Percentiles rank a stretch among this genome's conserved stretches.
phyloP scores from a whole-genome alignment of 2,329 filamentous ascomycete genomes.

The Penicillium decumbens region DNA sequence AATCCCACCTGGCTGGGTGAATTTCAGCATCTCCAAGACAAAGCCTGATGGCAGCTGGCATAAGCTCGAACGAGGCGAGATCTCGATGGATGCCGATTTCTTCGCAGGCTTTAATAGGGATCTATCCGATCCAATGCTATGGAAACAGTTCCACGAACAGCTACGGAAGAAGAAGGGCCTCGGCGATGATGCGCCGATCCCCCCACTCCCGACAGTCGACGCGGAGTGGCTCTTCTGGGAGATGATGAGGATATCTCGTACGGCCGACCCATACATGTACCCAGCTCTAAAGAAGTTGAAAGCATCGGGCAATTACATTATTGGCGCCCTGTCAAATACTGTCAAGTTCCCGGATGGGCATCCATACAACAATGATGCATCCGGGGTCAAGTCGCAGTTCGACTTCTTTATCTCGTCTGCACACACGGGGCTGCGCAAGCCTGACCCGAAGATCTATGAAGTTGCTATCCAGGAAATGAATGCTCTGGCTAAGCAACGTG shows the following conservation, averaged over 20 bases:
- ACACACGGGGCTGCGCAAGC: constrained; percentile 82
- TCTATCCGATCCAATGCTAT: constrained; percentile 61
- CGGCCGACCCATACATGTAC: constrained; percentile 80
- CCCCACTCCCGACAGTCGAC: constrained; percentile 68
- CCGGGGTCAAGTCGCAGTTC: constrained; percentile 64
- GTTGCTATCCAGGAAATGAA: constrained; percentile 65
- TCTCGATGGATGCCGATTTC: constrained; percentile 68
- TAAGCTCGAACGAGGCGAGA: constrained; percentile 75
- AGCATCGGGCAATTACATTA: constrained; percentile 59
- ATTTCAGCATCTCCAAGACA: constrained; percentile 77
- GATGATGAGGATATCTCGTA: constrained; percentile 74
- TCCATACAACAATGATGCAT: constrained; percentile 55
- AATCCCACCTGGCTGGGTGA: constrained; percentile 86
- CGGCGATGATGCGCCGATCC: constrained; percentile 36
- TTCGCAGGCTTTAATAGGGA: constrained; percentile 72
- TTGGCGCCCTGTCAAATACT: constrained; percentile 87
- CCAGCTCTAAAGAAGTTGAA: constrained; percentile 70
- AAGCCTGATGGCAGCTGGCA: constrained; percentile 83
- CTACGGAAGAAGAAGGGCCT: constrained; percentile 28
- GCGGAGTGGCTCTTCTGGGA: constrained; percentile 76
- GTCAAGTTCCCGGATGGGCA: constrained; percentile 77
- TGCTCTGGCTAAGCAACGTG: constrained; percentile 55
- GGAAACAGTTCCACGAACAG: constrained; percentile 57
- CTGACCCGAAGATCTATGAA: constrained; percentile 75
- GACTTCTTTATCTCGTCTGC: constrained; percentile 85